These are phyloP conservation scores for Pseudohyphozyma bogoriensis DNA, from an alignment of 768 basidiomycete genomes.

Conservation along the genomic window DNA sequence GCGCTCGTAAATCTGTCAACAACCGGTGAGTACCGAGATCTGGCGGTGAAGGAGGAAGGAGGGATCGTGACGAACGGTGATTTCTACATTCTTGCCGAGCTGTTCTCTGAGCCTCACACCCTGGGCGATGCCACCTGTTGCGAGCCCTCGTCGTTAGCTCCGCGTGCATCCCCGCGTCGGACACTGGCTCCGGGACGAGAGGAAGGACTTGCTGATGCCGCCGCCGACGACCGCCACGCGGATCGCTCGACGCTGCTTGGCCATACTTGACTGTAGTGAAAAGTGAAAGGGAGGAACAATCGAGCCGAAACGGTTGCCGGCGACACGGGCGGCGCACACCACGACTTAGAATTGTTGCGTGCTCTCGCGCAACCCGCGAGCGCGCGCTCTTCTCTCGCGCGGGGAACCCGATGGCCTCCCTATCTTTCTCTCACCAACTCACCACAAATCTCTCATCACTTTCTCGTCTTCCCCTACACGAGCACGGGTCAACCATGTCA, in stretches of 20 bases:
- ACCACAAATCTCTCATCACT: too few relatives aligned
- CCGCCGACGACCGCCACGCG: constrained; percentile 24
- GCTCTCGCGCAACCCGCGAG: too few relatives aligned
- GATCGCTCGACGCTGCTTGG: background rate
- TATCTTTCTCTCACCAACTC: too few relatives aligned
- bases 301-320: background rate
- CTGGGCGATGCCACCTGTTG: constrained; percentile 22
- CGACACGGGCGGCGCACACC: too few relatives aligned
- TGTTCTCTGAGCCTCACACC: constrained; percentile 20
- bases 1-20: constrained; percentile 3
- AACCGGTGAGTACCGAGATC: background rate
- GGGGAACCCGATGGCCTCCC: too few relatives aligned
- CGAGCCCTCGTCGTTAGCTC: background rate
- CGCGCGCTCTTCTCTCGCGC: too few relatives aligned
- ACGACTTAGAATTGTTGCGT: too few relatives aligned
- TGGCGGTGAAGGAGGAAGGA: background rate
- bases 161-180: too few relatives aligned
- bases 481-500: too few relatives aligned
- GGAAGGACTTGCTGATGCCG: constrained; percentile 1
- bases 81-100: constrained; percentile 17
- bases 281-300: background rate
- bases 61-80: background rate
- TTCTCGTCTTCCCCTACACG: too few relatives aligned
- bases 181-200: background rate
- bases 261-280: background rate